These are phyloP conservation scores for Ceriops decandra DNA, from an alignment of 345 rosid species.

Conservation along the genomic window DNA sequence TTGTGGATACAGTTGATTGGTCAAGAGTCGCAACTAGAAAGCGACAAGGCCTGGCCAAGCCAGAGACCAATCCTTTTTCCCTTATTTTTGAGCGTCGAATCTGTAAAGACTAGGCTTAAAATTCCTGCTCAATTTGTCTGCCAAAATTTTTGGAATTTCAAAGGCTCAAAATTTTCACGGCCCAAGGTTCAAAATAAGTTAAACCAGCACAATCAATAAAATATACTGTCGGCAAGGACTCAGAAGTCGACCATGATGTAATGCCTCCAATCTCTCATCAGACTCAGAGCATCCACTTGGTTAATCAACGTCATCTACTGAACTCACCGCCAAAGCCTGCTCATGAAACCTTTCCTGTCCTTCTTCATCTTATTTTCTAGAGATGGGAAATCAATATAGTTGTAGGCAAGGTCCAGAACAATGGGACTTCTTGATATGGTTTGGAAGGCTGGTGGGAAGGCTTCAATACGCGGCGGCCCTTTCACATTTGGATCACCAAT, in stretches of 20 bases:
- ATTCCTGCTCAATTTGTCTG: background rate
- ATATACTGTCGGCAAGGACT: background rate
- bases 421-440: slow-evolving; percentile 74
- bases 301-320: background rate
- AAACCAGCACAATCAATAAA: background rate
- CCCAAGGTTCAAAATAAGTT: slow-evolving; percentile 4
- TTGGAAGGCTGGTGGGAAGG: slow-evolving; percentile 78
- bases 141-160: background rate
- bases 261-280: background rate
- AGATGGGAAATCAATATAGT: slow-evolving; percentile 66
- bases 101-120: too few relatives aligned
- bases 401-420: slow-evolving; percentile 77
- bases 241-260: slow-evolving; percentile 8
- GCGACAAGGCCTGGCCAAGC: too few relatives aligned
- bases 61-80: background rate
- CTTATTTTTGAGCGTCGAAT: background rate
- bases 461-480: slow-evolving; percentile 58
- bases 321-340: slow-evolving; percentile 67
- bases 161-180: background rate
- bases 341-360: slow-evolving; percentile 59
- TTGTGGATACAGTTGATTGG: too few relatives aligned
- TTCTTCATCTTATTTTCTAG: slow-evolving; percentile 86
- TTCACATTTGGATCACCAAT: slow-evolving; percentile 63
- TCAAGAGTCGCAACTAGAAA: too few relatives aligned
- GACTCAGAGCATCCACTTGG: background rate